Evolutionary conservation across 208 protist species (phyloP).

Genomic region (Porcisia hertigi): DNA sequence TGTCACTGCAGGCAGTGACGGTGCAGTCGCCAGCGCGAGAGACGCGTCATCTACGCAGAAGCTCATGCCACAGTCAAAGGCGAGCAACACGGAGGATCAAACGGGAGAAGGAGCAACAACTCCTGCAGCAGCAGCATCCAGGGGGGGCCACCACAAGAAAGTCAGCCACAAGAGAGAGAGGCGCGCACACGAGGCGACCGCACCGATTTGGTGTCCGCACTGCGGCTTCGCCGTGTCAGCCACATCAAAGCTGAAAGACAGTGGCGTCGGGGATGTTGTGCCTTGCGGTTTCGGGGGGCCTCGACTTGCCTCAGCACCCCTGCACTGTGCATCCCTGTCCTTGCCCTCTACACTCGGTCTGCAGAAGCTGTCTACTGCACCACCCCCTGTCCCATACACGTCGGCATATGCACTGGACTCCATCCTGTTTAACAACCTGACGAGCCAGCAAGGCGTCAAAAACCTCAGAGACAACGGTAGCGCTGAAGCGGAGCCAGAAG

Average conservation of each 20-base stretch:
- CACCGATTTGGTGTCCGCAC: not conserved
- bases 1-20: not conserved
- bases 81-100: not conserved
- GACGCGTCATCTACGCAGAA: not conserved
- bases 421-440: not conserved
- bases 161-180: not conserved
- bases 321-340: not conserved
- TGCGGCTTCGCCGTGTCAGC: not conserved
- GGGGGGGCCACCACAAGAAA: not conserved
- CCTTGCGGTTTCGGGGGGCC: not conserved
- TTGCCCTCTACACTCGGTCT: not conserved
- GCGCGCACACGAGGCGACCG: not conserved
- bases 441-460: not conserved
- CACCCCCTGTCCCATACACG: constrained; percentile 1
- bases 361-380: not conserved
- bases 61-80: not conserved
- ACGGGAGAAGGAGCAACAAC: not conserved
- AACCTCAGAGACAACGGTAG: not conserved
- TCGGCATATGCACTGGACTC: constrained; percentile 7
- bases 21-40: not conserved
- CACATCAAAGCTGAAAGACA: not conserved
- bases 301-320: not conserved
- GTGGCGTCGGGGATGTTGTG: not conserved
- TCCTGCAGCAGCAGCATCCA: constrained; percentile 1
- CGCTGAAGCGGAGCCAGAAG: not conserved